Percentiles rank a stretch among this genome's conserved stretches.
phyloP scores from a whole-genome alignment of 495 filamentous ascomycete genomes.

The Trichocladium antarcticum region DNA sequence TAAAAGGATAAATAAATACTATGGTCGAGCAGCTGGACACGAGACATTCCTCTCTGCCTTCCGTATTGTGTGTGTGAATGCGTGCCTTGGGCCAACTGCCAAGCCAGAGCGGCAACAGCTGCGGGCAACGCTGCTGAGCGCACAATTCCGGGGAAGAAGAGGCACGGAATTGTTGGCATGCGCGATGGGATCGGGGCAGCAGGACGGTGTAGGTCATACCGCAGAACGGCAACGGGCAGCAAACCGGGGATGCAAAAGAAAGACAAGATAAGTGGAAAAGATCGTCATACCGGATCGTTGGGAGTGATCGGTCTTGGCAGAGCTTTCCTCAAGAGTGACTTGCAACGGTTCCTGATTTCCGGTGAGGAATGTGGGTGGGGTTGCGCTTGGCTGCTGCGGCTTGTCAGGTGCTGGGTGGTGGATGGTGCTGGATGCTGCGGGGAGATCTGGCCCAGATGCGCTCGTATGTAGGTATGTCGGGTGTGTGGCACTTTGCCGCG shows the following conservation, averaged over 20 bases:
- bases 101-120: slow-evolving; percentile 2
- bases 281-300: slow-evolving; percentile 1
- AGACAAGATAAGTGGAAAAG: neutral
- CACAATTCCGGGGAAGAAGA: neutral
- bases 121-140: too few species aligned
- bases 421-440: too few species aligned
- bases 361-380: neutral
- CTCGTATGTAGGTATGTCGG: too few species aligned
- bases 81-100: slow-evolving; percentile 1
- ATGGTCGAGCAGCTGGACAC: too few species aligned
- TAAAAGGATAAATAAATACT: neutral
- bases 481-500: neutral
- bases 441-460: too few species aligned
- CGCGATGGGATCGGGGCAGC: too few species aligned
- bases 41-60: too few species aligned
- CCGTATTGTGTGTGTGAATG: neutral
- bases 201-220: neutral
- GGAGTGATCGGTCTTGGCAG: neutral
- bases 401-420: too few species aligned
- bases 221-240: neutral
- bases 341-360: neutral
- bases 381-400: neutral
- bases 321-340: neutral
- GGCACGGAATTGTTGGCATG: neutral
- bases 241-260: neutral